Evolutionary conservation across 345 rosid species (phyloP), one percentile per base, ranked within the genome.

Genomic region (Iberis pinnata): DNA sequence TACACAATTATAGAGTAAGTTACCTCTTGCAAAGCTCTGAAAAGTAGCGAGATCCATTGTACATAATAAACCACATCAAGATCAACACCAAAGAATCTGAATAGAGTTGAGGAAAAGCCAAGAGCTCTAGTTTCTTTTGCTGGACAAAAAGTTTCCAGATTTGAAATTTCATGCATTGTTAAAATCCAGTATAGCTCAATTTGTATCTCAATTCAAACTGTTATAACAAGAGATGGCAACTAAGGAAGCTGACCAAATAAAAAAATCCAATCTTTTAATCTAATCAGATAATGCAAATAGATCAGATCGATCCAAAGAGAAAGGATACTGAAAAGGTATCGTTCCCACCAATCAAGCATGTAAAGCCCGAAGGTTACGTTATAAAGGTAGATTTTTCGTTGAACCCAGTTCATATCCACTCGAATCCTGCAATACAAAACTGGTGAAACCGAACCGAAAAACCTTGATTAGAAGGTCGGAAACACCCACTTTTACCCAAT

Each of bases 301-400:
- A 22, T 2, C 4, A 22, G 25, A 22, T 22, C 3, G 25, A 22
- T 6, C 25, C 25, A 22, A 22, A 56, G 43, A 57, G 49, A 54
- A 50, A 76, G 95, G 98, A 90, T 88, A 87, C 98, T 92, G 88
- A 92, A 84, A 53, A 92, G 87, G 60, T 62, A 87, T 29, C 98
- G 95, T 74, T 92, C 98, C 98, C 95, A 92, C 98, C 95, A 92
- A 67, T 92, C 98, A 81, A 92, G 73, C 98, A 92, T 92, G 76
- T 62, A 88, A 46, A 92, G 95, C 48, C 98, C 98, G 18, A 92
- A 92, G 7, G 96, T 92, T 56, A 88, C 98, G 75, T 88, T 88
- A 70, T 92, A 92, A 66, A 83, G 95, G 67, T 79, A 78, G 76
- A 92, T 88, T 81, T 92, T 88, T n/a, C 96, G 86, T 64, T 82